Percentiles rank a stretch among this genome's conserved stretches.
phyloP scores from a whole-genome alignment of 1,139 yeast species.

The Meyerozyma guilliermondii region DNA sequence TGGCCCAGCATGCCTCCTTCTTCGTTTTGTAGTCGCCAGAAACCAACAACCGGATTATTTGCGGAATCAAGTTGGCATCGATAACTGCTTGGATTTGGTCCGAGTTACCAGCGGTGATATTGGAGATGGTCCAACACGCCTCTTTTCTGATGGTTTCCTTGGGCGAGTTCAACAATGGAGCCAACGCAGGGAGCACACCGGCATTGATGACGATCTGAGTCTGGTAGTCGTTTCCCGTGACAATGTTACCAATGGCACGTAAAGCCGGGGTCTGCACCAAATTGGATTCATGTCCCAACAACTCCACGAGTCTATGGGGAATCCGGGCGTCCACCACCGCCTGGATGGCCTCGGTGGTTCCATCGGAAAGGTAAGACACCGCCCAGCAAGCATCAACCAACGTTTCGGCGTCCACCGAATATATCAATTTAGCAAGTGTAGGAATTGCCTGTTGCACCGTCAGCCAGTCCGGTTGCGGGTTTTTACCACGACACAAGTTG shows the following conservation, averaged over 20 bases:
- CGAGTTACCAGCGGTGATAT: constrained; percentile 94
- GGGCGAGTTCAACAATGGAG: constrained; percentile 73
- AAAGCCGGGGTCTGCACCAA: constrained; percentile 95
- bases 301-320: constrained; percentile 89
- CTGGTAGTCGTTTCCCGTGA: constrained; percentile 93
- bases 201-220: constrained; percentile 93
- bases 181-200: constrained; percentile 84
- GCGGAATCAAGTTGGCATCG: constrained; percentile 91
- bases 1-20: constrained; percentile 99
- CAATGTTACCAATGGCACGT: constrained; percentile 96
- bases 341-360: constrained; percentile 88
- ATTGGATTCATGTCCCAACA: constrained; percentile 76
- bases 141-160: constrained; percentile 94
- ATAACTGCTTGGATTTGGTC: constrained; percentile 96
- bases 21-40: constrained; percentile 92
- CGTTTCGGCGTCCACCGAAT: constrained; percentile 88
- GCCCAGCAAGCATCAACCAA: constrained; percentile 99
- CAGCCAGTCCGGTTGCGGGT: constrained; percentile 95
- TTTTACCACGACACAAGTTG: constrained; percentile 92
- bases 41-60: constrained; percentile 73
- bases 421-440: constrained; percentile 84
- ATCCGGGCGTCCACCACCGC: constrained; percentile 96
- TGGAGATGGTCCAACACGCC: constrained; percentile 98
- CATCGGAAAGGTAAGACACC: constrained; percentile 89
- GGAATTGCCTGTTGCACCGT: constrained; percentile 85